Percentiles rank a stretch among this genome's conserved stretches.
Conservation (phyloP, 2,329 filamentous ascomycete genomes). For the Aspergillus caelatus region DNA sequence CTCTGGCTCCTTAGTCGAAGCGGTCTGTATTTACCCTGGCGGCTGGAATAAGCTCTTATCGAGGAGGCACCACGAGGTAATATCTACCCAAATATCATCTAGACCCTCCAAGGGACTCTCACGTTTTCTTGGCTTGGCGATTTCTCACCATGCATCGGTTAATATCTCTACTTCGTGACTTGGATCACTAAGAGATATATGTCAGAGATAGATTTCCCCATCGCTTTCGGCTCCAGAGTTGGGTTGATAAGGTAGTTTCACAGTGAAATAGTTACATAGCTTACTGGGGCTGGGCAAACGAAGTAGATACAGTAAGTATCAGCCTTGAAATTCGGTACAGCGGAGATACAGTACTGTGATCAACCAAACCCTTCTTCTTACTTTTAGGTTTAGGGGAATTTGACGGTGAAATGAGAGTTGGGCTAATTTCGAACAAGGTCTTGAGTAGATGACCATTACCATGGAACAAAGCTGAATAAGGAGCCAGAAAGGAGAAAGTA, state of each 20-base stretch:
- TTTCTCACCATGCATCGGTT: not conserved
- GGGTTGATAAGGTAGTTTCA: not conserved
- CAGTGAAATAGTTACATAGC: not conserved
- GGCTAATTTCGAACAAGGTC: not conserved
- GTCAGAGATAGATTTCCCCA: not conserved
- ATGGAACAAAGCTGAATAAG: conserved; percentile 1
- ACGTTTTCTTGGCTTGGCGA: not conserved
- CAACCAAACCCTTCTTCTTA: not conserved
- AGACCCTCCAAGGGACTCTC: not conserved
- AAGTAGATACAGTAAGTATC: not conserved
- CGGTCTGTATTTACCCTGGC: not conserved
- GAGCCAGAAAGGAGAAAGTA: not conserved
- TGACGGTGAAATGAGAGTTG: not conserved
- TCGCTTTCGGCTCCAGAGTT: not conserved
- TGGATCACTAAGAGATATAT: not conserved
- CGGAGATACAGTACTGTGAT: not conserved
- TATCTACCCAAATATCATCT: not conserved
- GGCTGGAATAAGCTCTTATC: not conserved
- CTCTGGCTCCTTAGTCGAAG: not conserved
- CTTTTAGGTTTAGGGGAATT: not conserved
- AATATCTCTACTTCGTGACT: not conserved
- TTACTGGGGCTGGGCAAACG: not conserved
- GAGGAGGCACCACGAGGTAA: not conserved
- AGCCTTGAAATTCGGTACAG: not conserved
- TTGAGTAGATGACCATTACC: not conserved